Base-by-base conservation (phyloP, 306 rosid species). In the Oemleria cerasiformis region DNA sequence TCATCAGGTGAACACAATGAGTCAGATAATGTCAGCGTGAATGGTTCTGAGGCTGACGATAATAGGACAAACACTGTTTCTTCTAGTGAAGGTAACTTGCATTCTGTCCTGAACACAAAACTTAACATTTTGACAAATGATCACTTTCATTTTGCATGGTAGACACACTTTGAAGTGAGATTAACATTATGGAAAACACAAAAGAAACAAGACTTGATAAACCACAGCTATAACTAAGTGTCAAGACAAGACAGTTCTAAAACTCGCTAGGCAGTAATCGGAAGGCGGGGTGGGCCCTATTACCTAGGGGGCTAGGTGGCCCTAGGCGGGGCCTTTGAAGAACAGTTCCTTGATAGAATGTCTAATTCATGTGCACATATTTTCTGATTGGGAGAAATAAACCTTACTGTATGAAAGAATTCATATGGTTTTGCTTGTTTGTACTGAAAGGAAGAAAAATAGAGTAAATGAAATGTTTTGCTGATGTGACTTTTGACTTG, bases 11-110 rank as follows among this genome's bases (percentile, higher is more conserved):
- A 84, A 40, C 81, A 55, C 65, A 79, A 56, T 71, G 97, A 91
- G 73, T 76, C 88, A 30, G 92, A 94, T 79, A 86, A 69, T 74
- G 69, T 57, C 75, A 81, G 88, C 79, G 9, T 73, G 40, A 83
- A 73, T 58, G 86, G 79, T 73, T 84, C 90, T 15, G 96, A 85
- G 77, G 86, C 85, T 36, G 90, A 84, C 83, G 95, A 85, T 79
- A 45, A 48, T 77, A 93, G 81, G 80, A 72, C 75, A 4, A 83
- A 73, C 16, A 36, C 80, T 66, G 53, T 43, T 80, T 77, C 86
- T 70, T 71, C 86, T 5, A 72, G 68, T 64, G 96, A 95, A 95
- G 99, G 99, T 95, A 89, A 81, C 63, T 13, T 74, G 48, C 57
- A 2, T 39, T 30, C 51, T 36, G 44, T 38, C 67, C 45, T 12